Evolutionary conservation across 2,329 filamentous ascomycete species (phyloP).

Genomic region (Pezicula rhizophila): DNA sequence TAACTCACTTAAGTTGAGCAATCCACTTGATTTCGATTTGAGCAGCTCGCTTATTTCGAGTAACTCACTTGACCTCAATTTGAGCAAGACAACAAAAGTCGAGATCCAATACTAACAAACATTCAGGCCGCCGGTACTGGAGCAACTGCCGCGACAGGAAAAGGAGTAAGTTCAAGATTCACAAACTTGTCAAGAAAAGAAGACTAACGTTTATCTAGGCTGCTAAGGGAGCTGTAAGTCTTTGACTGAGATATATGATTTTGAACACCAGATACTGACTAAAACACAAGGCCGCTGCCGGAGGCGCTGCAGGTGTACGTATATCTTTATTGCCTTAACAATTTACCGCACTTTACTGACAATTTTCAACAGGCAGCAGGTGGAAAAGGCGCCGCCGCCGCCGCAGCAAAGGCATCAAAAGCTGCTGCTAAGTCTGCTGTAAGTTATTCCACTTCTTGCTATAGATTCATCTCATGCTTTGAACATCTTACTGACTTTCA

Average conservation of each 20-base stretch:
- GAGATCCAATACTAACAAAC: neutral
- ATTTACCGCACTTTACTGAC: neutral
- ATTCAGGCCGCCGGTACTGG: neutral
- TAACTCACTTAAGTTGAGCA: too few relatives aligned
- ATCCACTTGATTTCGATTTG: too few relatives aligned
- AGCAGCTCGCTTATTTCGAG: neutral
- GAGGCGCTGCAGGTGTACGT: neutral
- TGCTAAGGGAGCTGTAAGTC: neutral
- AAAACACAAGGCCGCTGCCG: neutral
- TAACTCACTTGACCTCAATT: neutral
- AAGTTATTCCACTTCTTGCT: too few relatives aligned
- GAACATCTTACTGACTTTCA: too few relatives aligned
- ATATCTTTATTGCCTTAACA: neutral
- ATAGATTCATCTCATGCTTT: too few relatives aligned
- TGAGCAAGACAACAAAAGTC: neutral
- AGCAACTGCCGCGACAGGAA: too few relatives aligned
- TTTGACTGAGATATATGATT: too few relatives aligned
- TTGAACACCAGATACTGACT: too few relatives aligned
- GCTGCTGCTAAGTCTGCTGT: too few relatives aligned
- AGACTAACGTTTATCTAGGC: neutral
- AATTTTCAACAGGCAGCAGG: neutral
- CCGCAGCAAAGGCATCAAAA: too few relatives aligned
- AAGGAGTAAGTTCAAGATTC: neutral
- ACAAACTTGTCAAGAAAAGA: neutral
- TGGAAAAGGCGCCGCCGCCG: neutral